phyloP scores from a whole-genome alignment of 495 filamentous ascomycete species.

The Podospora appendiculata region DNA sequence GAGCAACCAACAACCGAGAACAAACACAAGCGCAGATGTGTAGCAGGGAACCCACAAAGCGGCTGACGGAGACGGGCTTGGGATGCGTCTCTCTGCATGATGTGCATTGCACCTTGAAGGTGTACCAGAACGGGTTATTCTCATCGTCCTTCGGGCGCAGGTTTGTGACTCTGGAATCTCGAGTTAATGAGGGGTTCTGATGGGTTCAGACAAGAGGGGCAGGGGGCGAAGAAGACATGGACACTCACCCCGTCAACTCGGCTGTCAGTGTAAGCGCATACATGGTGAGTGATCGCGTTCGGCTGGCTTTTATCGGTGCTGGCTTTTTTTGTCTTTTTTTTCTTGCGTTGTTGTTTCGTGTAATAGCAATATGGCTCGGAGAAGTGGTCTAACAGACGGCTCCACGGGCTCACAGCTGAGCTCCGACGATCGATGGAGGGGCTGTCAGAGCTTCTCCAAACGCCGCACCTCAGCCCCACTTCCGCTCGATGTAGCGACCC shows the following conservation, averaged over 20 bases:
- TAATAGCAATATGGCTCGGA: no score
- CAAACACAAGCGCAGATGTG: no score
- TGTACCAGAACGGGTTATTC: slow-evolving; percentile 84
- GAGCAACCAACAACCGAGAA: no score
- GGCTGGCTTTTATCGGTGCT: no score
- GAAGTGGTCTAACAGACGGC: no score
- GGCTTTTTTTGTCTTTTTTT: not conserved
- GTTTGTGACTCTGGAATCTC: slow-evolving; percentile 67
- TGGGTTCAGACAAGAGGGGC: not conserved
- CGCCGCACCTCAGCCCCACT: no score
- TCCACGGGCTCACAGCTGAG: no score
- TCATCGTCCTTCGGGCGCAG: slow-evolving; percentile 76
- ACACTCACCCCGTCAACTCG: slow-evolving; percentile 58
- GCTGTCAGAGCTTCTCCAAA: no score
- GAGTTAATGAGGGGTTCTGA: not conserved
- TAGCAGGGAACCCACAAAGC: slow-evolving; percentile 60
- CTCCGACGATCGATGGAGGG: no score
- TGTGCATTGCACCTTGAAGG: slow-evolving; percentile 93
- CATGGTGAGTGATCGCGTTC: slow-evolving; percentile 38
- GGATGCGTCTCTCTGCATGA: slow-evolving; percentile 87
- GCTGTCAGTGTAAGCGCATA: slow-evolving; percentile 71
- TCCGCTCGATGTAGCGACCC: no score
- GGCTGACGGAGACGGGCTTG: slow-evolving; percentile 78
- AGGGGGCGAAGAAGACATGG: no score
- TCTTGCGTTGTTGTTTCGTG: not conserved